phyloP scores from a whole-genome alignment of 306 rosid species.

The Quercus bicolor region DNA sequence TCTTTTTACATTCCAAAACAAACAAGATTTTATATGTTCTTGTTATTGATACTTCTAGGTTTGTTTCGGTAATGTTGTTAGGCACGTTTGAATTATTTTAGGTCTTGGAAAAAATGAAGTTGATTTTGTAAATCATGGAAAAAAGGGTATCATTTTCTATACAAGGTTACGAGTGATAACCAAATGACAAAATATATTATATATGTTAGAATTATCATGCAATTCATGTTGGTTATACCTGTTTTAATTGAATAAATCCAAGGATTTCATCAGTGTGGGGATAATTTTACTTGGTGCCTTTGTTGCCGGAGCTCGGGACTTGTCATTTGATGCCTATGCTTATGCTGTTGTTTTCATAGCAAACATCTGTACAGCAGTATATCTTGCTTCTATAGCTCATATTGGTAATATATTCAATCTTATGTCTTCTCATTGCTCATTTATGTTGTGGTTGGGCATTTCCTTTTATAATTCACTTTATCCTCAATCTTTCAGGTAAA shows the following conservation, averaged over 20 bases:
- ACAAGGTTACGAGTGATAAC: background rate
- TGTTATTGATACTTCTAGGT: background rate
- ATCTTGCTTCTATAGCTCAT: conserved; percentile 59
- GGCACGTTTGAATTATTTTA: background rate
- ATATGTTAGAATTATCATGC: background rate
- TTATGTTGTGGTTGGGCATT: background rate
- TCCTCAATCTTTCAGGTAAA: conserved; percentile 47
- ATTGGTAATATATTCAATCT: conserved; percentile 41
- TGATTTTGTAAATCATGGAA: background rate
- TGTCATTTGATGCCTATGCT: conserved; percentile 56
- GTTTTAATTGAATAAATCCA: conserved; percentile 33
- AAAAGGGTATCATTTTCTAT: background rate
- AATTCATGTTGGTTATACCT: conserved; percentile 12
- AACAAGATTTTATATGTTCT: background rate
- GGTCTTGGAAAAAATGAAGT: background rate
- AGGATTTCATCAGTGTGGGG: conserved; percentile 60
- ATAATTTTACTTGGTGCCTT: conserved; percentile 53
- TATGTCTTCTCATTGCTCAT: conserved; percentile 8
- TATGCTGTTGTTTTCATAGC: conserved; percentile 54
- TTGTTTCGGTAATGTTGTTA: background rate
- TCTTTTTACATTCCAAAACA: background rate
- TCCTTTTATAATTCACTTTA: background rate
- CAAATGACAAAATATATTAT: background rate
- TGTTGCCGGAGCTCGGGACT: conserved; percentile 66
- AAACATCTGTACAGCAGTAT: conserved; percentile 63